Conservation (phyloP, 148 eudicot species). For the Silene conica region DNA sequence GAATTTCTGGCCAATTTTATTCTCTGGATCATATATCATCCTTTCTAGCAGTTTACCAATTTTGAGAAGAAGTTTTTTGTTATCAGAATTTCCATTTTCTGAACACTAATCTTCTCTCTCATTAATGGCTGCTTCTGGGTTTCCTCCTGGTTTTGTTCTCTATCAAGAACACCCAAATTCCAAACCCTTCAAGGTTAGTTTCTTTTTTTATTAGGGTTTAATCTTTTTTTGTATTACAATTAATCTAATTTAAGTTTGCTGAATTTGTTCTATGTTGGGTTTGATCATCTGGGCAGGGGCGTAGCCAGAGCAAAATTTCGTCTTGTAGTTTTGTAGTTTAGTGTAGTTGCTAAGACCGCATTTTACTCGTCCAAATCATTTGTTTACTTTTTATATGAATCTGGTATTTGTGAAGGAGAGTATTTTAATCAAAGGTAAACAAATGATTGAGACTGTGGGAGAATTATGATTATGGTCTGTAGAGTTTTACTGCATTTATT, state of each 20-base stretch:
- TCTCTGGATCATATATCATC: constrained; percentile 4
- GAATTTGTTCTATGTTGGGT: not conserved
- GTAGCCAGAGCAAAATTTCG: too few species aligned
- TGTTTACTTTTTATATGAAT: too few species aligned
- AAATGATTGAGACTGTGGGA: too few species aligned
- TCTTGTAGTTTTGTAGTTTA: too few species aligned
- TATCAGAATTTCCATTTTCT: constrained; percentile 26
- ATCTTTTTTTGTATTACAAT: not conserved
- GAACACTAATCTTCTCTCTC: constrained; percentile 27
- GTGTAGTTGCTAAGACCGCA: too few species aligned
- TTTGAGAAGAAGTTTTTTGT: constrained; percentile 8
- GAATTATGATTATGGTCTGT: too few species aligned
- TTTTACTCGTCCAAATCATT: too few species aligned
- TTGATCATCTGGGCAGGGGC: not conserved
- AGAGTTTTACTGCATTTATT: too few species aligned
- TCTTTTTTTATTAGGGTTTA: not conserved
- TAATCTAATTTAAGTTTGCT: not conserved
- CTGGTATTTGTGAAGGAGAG: too few species aligned
- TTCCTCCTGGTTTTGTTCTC: constrained; percentile 34
- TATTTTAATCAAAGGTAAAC: too few species aligned
- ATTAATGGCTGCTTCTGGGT: constrained; percentile 36
- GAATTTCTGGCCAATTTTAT: constrained; percentile 5
- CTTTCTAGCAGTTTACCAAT: not conserved
- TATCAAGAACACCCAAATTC: constrained; percentile 27
- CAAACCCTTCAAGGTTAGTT: constrained; percentile 40